Evolutionary conservation across 164 flowering plant species (phyloP).

Genomic region (Dillenia suffruticosa): DNA sequence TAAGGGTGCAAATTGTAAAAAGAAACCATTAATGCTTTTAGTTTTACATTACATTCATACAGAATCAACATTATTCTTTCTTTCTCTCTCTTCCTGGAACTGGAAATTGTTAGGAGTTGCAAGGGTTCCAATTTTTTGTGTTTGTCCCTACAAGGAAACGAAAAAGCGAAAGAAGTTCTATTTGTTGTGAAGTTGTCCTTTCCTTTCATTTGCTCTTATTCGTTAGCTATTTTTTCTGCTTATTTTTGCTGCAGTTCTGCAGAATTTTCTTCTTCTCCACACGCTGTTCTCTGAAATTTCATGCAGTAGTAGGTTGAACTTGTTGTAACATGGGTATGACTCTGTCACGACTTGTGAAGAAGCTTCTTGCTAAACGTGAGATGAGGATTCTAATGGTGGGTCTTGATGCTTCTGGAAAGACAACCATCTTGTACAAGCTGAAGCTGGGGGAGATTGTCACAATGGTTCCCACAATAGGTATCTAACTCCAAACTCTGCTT

Average conservation of each 20-base stretch:
- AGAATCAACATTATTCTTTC: no score
- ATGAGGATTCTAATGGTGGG: slow-evolving; percentile 49
- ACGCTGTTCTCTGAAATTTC: not conserved
- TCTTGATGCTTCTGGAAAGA: slow-evolving; percentile 55
- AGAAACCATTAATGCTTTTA: no score
- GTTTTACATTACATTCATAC: no score
- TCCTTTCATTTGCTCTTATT: not conserved
- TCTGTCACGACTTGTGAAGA: slow-evolving; percentile 26
- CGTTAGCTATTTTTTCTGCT: not conserved
- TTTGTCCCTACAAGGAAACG: no score
- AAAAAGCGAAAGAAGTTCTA: no score
- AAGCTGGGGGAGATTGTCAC: slow-evolving; percentile 51
- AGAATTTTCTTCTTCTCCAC: not conserved
- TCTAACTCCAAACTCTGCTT: not conserved
- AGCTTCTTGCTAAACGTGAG: slow-evolving; percentile 24
- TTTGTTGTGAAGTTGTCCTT: not conserved
- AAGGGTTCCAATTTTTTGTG: no score
- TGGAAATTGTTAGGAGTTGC: no score
- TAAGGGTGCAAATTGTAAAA: no score
- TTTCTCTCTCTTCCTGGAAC: no score
- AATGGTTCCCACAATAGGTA: slow-evolving; percentile 50
- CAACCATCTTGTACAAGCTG: slow-evolving; percentile 50
- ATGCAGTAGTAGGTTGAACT: not conserved
- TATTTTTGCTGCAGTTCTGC: not conserved
- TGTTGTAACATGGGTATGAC: slow-evolving; percentile 23